These are phyloP conservation scores for Aegle marmelos DNA, from an alignment of 345 rosid genomes.

Conservation along the genomic window DNA sequence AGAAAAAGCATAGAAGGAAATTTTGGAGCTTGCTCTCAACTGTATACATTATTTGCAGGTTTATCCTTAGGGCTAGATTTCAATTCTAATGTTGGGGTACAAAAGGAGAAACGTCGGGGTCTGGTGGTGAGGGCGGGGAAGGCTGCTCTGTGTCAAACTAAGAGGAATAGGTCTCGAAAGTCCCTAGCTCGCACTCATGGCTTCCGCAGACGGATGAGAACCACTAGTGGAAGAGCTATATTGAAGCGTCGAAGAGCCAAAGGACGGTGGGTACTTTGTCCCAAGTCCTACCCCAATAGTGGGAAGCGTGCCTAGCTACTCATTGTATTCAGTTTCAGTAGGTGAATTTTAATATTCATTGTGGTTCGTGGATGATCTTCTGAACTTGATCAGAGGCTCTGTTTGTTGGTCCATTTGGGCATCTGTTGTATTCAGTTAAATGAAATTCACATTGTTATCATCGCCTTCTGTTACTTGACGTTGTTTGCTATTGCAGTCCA, in stretches of 20 bases:
- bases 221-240: conserved; percentile 82
- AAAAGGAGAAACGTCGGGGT: conserved; percentile 40
- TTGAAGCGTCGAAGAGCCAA: conserved; percentile 88
- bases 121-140: conserved; percentile 91
- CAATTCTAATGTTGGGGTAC: conserved; percentile 31
- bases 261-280: conserved; percentile 85
- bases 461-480: not conserved
- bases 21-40: conserved; percentile 3
- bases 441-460: conserved; percentile 7
- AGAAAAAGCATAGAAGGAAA: not conserved
- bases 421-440: not conserved
- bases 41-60: conserved; percentile 41
- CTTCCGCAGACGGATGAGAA: conserved; percentile 82
- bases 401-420: conserved; percentile 4
- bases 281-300: conserved; percentile 80
- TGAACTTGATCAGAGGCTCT: not conserved
- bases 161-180: conserved; percentile 88
- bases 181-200: conserved; percentile 96
- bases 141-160: conserved; percentile 79
- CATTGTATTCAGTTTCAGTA: not conserved
- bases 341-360: conserved; percentile 6
- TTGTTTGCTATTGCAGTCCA: not conserved
- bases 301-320: conserved; percentile 50
- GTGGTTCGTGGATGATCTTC: conserved; percentile 8
- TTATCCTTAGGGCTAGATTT: conserved; percentile 58